Base-by-base conservation (phyloP, 352 stramenopile genomes). In the Phytophthora idaei region DNA sequence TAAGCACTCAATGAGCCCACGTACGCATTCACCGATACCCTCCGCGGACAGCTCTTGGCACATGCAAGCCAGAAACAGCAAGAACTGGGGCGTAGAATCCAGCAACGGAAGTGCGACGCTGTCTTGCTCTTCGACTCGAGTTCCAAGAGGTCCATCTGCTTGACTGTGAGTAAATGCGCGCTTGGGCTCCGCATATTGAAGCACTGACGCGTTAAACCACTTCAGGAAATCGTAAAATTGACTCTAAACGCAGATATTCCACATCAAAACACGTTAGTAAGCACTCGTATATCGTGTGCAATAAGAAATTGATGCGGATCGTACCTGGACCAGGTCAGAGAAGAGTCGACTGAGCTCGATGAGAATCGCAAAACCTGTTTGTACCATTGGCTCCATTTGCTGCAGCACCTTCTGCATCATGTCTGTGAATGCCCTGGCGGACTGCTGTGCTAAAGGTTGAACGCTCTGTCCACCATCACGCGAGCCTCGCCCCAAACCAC, bases 211-310 rank as follows among this genome's bases (percentile, higher is more conserved):
- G 54, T 92, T 94, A 49, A 94, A 92, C 87, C 87, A 95, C 58
- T 89, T 88, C 2, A 95, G 57, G 48, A 93, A 94, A 42, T 83
- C 65, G 64, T 90, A 93, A 53, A 95, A 93, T 67, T 92, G 82
- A 4, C 68, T 78, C 77, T 90, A 15, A 72, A 10, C 5, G 28
- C 54, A 37, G 31, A 21, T 27, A 39, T 21, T 21, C 21, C 21
- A 21, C 21, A 2, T 11, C 34, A 49, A 50, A 9, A 42, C 34
- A 42, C 36, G 21, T 21, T 21, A 42, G 36, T 17, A 32, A 46
- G 10, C 29, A 47, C 11, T 25, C 14, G 12, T 17, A 8, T 44
- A 57, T 37, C 15, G 14, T 47, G 14, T 42, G 9, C 42, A 42
- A 50, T 3, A 21, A 50, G 6, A 14, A 34, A 49, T 5, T 15